Percentiles rank a stretch among this genome's conserved stretches.
Conservation (phyloP, 2,329 filamentous ascomycete genomes). For the Pseudonectria buxi region DNA sequence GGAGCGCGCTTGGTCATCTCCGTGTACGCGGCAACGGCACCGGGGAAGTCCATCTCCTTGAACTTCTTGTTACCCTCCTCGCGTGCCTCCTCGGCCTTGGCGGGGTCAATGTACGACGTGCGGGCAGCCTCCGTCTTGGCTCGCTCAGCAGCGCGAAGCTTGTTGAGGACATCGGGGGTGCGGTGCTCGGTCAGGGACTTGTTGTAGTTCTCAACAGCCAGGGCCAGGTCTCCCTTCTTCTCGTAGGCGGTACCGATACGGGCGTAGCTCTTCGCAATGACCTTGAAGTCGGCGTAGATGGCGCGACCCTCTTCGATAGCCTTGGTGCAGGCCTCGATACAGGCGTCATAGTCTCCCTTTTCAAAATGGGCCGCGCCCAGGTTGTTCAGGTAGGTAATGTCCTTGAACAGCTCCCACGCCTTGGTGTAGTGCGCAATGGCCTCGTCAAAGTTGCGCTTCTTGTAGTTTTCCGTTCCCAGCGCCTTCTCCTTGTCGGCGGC, state of each 20-base stretch:
- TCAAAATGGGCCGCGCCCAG: slow-evolving; percentile 90
- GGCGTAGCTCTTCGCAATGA: slow-evolving; percentile 95
- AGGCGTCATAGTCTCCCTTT: slow-evolving; percentile 86
- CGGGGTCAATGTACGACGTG: slow-evolving; percentile 79
- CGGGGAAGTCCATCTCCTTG: slow-evolving; percentile 94
- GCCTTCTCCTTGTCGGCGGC: slow-evolving; percentile 93
- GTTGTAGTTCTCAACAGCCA: slow-evolving; percentile 85
- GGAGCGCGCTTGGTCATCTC: slow-evolving; percentile 98
- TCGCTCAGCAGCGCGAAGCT: slow-evolving; percentile 87
- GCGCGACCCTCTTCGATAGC: slow-evolving; percentile 85
- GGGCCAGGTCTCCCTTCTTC: slow-evolving; percentile 71
- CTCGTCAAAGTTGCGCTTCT: slow-evolving; percentile 94
- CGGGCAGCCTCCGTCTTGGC: slow-evolving; percentile 69
- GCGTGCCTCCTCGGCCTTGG: slow-evolving; percentile 89
- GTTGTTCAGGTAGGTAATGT: slow-evolving; percentile 97
- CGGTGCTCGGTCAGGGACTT: slow-evolving; percentile 94
- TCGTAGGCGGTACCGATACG: slow-evolving; percentile 93
- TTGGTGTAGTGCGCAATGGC: slow-evolving; percentile 92
- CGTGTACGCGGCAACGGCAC: slow-evolving; percentile 83
- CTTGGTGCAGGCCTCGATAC: slow-evolving; percentile 79
- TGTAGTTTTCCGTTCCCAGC: slow-evolving; percentile 89
- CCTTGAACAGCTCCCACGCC: slow-evolving; percentile 91
- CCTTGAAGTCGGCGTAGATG: slow-evolving; percentile 93
- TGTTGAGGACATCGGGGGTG: slow-evolving; percentile 85
- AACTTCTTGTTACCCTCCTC: slow-evolving; percentile 95